These are phyloP conservation scores for Tuber borchii DNA, from an alignment of 495 filamentous ascomycete genomes.

Conservation along the genomic window DNA sequence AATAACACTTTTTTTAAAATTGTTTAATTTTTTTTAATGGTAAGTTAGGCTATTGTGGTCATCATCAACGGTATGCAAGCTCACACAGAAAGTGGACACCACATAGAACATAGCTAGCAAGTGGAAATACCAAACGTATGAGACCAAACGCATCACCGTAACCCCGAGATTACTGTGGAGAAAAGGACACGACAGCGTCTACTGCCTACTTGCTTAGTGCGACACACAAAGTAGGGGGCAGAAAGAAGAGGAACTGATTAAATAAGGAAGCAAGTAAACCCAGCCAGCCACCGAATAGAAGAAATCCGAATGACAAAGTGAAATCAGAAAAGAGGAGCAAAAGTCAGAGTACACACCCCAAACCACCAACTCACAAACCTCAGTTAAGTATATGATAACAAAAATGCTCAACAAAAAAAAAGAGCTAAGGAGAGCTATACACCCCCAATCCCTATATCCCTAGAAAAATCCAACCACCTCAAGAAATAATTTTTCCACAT, in stretches of 20 bases:
- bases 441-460: not conserved
- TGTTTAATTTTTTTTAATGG: not conserved
- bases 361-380: not conserved
- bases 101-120: not conserved
- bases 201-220: not conserved
- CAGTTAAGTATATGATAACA: not conserved
- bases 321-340: not conserved
- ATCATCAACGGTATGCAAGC: not conserved
- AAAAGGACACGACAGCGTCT: not conserved
- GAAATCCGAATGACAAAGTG: conserved; percentile 1
- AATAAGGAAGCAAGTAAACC: not conserved
- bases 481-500: not conserved
- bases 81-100: not conserved
- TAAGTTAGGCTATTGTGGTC: not conserved
- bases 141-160: not conserved
- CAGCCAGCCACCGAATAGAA: not conserved
- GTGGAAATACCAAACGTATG: not conserved
- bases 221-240: not conserved
- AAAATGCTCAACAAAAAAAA: not conserved
- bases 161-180: not conserved
- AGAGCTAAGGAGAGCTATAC: not conserved
- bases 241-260: not conserved
- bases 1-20: not conserved
- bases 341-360: not conserved
- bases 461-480: not conserved